Percentiles rank a stretch among this genome's conserved stretches.
Conservation (phyloP, 768 basidiomycete genomes). For the Hericium rajendrae region DNA sequence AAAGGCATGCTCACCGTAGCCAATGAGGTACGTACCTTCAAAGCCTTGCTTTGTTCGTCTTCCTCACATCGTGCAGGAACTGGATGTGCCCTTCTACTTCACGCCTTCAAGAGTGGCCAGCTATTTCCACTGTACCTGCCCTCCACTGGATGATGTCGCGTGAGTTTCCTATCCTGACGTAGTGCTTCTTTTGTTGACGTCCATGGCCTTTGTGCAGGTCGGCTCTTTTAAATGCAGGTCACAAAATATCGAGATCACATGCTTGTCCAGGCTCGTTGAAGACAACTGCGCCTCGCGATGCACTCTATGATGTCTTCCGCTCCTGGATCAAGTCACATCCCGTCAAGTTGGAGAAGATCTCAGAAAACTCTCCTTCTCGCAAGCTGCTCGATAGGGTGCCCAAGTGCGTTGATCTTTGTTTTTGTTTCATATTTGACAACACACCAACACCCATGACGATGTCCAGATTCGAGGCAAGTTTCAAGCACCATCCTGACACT, state of each 20-base stretch:
- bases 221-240: constrained; percentile 79
- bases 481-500: constrained; percentile 61
- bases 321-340: constrained; percentile 79
- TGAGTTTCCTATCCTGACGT: constrained; percentile 29
- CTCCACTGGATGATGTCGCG: constrained; percentile 67
- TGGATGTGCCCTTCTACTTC: constrained; percentile 76
- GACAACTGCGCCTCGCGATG: constrained; percentile 64
- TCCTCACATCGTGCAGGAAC: constrained; percentile 41
- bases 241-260: constrained; percentile 84
- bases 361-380: constrained; percentile 61
- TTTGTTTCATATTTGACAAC: not conserved
- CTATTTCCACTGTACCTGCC: constrained; percentile 73
- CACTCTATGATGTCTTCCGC: constrained; percentile 76
- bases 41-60: not conserved
- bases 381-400: constrained; percentile 60
- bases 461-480: constrained; percentile 55
- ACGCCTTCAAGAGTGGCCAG: constrained; percentile 73
- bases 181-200: not conserved
- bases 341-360: constrained; percentile 75
- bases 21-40: constrained; percentile 50
- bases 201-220: constrained; percentile 40
- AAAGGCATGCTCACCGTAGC: constrained; percentile 93
- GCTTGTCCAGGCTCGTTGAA: constrained; percentile 85
- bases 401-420: constrained; percentile 35
- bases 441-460: not conserved